Percentiles rank a stretch among this genome's conserved stretches.
phyloP scores from a whole-genome alignment of 2,329 filamentous ascomycete genomes.

The Venturia asperata region DNA sequence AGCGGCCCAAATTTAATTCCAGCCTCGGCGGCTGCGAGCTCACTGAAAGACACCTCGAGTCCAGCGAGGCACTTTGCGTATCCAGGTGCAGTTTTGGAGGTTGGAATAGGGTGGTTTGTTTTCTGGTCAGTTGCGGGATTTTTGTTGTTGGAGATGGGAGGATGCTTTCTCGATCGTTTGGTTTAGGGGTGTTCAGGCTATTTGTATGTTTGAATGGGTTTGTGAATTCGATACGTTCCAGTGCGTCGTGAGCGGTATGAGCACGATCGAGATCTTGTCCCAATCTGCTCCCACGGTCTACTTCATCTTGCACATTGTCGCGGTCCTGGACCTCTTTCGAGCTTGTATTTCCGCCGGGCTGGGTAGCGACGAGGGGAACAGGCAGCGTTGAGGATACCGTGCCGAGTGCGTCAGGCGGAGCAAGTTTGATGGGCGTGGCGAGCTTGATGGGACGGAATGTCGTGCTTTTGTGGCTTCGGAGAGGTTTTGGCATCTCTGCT shows the following conservation, averaged over 20 bases:
- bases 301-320: background rate
- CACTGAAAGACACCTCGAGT: background rate
- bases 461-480: background rate
- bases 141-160: background rate
- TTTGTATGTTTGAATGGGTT: background rate
- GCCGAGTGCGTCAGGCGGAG: background rate
- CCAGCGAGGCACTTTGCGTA: background rate
- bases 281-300: background rate
- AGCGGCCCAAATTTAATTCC: background rate
- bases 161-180: background rate
- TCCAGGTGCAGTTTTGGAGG: background rate
- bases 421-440: background rate
- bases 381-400: background rate
- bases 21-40: background rate
- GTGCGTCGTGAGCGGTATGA: background rate
- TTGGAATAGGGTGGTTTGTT: background rate
- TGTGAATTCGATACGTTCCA: background rate
- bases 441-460: background rate
- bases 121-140: background rate
- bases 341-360: background rate
- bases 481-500: background rate
- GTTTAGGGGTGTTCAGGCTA: background rate
- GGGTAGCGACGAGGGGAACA: background rate
- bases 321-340: background rate
- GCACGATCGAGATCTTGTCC: background rate